phyloP scores from a whole-genome alignment of 495 filamentous ascomycete species.

The Astrothelium subdiscretum region DNA sequence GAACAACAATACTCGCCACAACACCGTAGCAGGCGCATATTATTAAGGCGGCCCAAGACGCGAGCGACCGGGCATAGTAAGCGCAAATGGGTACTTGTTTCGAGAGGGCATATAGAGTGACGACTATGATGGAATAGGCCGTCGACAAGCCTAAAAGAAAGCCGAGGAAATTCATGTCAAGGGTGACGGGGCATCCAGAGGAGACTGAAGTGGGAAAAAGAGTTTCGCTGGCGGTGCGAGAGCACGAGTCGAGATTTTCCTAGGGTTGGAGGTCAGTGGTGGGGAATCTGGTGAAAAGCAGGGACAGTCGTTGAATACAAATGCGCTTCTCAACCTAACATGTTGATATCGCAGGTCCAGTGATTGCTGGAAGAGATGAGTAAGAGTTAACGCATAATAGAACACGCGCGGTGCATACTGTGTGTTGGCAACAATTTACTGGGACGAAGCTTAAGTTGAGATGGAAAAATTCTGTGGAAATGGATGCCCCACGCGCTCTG shows the following conservation, averaged over 20 bases:
- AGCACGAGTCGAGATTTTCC: not conserved
- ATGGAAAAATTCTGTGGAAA: not conserved
- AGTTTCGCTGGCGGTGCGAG: not conserved
- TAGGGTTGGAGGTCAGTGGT: not conserved
- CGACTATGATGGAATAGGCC: not conserved
- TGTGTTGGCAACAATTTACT: not conserved
- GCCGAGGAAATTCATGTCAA: not conserved
- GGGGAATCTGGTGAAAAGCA: not conserved
- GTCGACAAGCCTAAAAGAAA: not conserved
- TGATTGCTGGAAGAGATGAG: not conserved
- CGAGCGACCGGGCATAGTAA: constrained; percentile 62
- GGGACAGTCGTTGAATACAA: not conserved
- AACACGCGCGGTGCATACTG: not conserved
- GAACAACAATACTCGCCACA: constrained; percentile 57
- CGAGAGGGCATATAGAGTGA: not conserved
- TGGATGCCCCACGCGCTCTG: not conserved
- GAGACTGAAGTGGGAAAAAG: not conserved
- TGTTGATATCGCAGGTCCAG: not conserved
- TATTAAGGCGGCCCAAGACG: constrained; percentile 55
- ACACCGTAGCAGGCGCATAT: constrained; percentile 68
- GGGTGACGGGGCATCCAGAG: not conserved
- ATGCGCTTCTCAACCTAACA: not conserved
- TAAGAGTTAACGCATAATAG: not conserved
- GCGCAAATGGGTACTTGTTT: constrained; percentile 1
- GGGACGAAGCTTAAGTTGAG: not conserved